These are phyloP conservation scores for Suillus plorans DNA, from an alignment of 768 basidiomycete species.

Conservation along the genomic window DNA sequence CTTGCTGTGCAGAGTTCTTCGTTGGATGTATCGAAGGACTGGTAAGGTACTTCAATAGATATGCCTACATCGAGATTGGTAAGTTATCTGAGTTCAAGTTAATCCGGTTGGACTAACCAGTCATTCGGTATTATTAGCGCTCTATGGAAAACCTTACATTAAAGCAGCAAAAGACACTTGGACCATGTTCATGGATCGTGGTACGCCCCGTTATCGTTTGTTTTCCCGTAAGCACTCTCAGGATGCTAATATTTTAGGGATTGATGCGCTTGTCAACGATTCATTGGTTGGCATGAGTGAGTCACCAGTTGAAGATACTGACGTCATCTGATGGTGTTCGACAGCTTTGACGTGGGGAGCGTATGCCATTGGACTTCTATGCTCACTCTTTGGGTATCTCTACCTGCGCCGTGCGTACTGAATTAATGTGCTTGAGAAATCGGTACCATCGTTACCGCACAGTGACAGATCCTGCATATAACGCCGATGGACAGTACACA, in stretches of 20 bases:
- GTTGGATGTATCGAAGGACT: slow-evolving; percentile 66
- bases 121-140: slow-evolving; percentile 39
- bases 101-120: not conserved
- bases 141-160: slow-evolving; percentile 85
- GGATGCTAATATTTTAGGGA: slow-evolving; percentile 26
- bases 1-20: slow-evolving; percentile 79
- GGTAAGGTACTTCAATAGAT: slow-evolving; percentile 83
- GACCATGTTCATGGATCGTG: slow-evolving; percentile 73
- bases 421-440: not conserved
- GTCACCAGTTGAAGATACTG: slow-evolving; percentile 18
- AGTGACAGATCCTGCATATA: slow-evolving; percentile 79
- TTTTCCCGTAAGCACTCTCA: not conserved
- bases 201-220: slow-evolving; percentile 20
- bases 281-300: slow-evolving; percentile 76
- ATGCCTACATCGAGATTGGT: slow-evolving; percentile 85
- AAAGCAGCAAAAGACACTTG: slow-evolving; percentile 83
- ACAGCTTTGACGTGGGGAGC: slow-evolving; percentile 78
- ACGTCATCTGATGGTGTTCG: slow-evolving; percentile 4
- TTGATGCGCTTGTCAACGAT: slow-evolving; percentile 83
- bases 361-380: slow-evolving; percentile 73
- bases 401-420: slow-evolving; percentile 63
- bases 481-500: slow-evolving; percentile 71
- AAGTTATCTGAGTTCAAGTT: slow-evolving; percentile 15
- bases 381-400: slow-evolving; percentile 72
- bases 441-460: not conserved